Percentiles rank a stretch among this genome's conserved stretches.
Conservation (phyloP, 108 stramenopile genomes). For the Skeletonema marinoi region DNA sequence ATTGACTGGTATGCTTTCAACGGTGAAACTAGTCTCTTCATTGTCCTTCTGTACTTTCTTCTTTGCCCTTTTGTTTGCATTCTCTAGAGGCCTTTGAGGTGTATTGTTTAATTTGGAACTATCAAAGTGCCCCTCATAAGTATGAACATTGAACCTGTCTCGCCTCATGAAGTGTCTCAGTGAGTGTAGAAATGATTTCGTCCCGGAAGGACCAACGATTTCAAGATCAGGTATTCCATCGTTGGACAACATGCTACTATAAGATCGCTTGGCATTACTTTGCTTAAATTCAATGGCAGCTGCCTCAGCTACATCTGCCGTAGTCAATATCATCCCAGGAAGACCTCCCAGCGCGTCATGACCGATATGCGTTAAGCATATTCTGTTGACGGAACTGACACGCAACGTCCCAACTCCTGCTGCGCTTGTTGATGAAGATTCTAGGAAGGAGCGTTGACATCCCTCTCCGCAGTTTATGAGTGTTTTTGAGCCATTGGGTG, state of each 20-base stretch:
- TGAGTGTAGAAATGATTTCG: slow-evolving; percentile 63
- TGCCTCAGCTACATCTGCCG: slow-evolving; percentile 66
- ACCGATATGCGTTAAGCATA: slow-evolving; percentile 75
- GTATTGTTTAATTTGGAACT: slow-evolving; percentile 5
- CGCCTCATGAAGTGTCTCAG: slow-evolving; percentile 84
- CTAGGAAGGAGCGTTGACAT: slow-evolving; percentile 83
- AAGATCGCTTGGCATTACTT: background rate
- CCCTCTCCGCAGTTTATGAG: slow-evolving; percentile 87
- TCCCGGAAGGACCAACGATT: slow-evolving; percentile 74
- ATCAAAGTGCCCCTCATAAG: slow-evolving; percentile 64
- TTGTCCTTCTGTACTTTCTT: slow-evolving; percentile 32
- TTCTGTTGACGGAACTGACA: slow-evolving; percentile 62
- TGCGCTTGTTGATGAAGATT: slow-evolving; percentile 42
- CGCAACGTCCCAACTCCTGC: slow-evolving; percentile 46
- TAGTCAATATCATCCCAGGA: slow-evolving; percentile 83
- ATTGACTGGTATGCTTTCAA: slow-evolving; percentile 19
- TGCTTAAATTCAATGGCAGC: slow-evolving; percentile 15
- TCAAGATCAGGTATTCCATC: slow-evolving; percentile 50
- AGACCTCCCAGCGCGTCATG: slow-evolving; percentile 75
- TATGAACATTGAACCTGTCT: slow-evolving; percentile 65
- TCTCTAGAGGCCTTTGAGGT: background rate
- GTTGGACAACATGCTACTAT: slow-evolving; percentile 21
- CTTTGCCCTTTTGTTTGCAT: slow-evolving; percentile 33
- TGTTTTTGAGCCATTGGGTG: slow-evolving; percentile 68
- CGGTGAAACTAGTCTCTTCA: slow-evolving; percentile 31